A percentile compares a stretch with the other conserved stretches of the same genome.
Evolutionary conservation across 306 rosid genomes (phyloP).

Genomic region (Aeschynomene evenia): DNA sequence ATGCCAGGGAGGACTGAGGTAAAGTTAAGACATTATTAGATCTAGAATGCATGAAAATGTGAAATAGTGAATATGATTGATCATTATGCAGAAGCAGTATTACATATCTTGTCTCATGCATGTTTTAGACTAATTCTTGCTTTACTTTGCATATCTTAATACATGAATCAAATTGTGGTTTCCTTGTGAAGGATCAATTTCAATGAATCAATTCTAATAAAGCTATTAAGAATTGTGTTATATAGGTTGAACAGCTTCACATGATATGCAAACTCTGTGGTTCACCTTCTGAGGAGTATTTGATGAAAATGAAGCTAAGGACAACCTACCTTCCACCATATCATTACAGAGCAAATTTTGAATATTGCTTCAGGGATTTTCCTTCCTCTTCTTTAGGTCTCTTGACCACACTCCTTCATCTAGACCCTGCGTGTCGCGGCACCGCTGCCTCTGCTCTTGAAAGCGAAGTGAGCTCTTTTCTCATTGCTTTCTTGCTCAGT

Average conservation of each 20-base stretch:
- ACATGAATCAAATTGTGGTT: slow-evolving; percentile 2
- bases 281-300: slow-evolving; percentile 67
- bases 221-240: background rate
- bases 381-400: slow-evolving; percentile 34
- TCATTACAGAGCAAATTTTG: slow-evolving; percentile 37
- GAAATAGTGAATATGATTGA: background rate
- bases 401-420: slow-evolving; percentile 38
- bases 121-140: background rate
- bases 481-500: background rate
- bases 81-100: background rate
- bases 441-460: slow-evolving; percentile 41
- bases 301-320: slow-evolving; percentile 53
- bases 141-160: background rate
- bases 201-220: background rate
- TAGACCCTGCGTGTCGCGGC: slow-evolving; percentile 36
- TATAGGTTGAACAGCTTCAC: slow-evolving; percentile 81
- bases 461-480: slow-evolving; percentile 31
- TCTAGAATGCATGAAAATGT: too few relatives aligned
- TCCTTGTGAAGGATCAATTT: background rate
- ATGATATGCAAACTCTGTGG: slow-evolving; percentile 85
- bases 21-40: slow-evolving; percentile 40
- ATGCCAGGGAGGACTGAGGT: slow-evolving; percentile 88
- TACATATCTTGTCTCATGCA: background rate
- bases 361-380: slow-evolving; percentile 21
- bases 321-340: slow-evolving; percentile 50